These are phyloP conservation scores for Diaporthe vexans DNA, from an alignment of 2,329 filamentous ascomycete species.

Conservation along the genomic window DNA sequence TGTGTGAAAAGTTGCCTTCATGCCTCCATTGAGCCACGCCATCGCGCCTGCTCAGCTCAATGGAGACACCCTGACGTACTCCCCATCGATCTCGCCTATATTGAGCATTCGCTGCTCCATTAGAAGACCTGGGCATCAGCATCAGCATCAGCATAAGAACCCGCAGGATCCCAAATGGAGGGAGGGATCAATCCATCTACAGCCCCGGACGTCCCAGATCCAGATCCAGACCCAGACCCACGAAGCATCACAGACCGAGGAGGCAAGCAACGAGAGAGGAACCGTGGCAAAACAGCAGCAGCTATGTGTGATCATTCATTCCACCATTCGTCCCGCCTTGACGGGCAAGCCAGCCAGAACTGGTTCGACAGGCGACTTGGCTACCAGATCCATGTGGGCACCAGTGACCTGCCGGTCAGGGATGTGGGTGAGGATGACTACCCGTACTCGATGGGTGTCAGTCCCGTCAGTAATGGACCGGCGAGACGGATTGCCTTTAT, in stretches of 20 bases:
- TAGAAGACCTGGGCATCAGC: not conserved
- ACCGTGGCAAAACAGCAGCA: not conserved
- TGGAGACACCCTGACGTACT: constrained; percentile 9
- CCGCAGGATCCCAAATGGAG: not conserved
- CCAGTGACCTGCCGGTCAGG: not conserved
- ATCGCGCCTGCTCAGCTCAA: constrained; percentile 18
- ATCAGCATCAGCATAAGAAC: not conserved
- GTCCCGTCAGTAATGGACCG: constrained; percentile 16
- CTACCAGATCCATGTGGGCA: not conserved
- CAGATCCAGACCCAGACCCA: not conserved
- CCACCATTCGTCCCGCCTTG: not conserved
- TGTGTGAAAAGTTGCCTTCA: constrained; percentile 21
- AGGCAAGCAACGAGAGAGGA: not conserved
- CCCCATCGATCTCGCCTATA: not conserved
- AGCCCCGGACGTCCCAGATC: not conserved
- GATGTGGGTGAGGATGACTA: not conserved
- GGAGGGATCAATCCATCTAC: not conserved
- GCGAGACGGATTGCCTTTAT: constrained; percentile 45
- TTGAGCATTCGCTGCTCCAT: not conserved
- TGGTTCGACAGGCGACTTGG: constrained; percentile 1
- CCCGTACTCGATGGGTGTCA: not conserved
- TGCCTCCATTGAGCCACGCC: constrained; percentile 30
- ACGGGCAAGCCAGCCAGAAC: constrained; percentile 3
- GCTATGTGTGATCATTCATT: constrained; percentile 1
- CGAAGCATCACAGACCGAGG: not conserved